phyloP scores from a whole-genome alignment of 257 asterid species.

The Catharanthus roseus region DNA sequence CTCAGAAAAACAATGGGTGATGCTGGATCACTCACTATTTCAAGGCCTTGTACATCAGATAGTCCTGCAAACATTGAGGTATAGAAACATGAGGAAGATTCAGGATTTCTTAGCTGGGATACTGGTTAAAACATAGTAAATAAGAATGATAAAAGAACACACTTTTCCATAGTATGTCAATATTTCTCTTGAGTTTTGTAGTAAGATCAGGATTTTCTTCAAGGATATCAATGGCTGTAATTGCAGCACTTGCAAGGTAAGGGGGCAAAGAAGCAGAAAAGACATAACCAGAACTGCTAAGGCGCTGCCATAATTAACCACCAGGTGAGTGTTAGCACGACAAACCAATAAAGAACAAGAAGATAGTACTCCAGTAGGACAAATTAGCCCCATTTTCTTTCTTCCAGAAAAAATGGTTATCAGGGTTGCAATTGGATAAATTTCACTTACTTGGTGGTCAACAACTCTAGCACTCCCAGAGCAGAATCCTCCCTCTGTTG shows the following conservation, averaged over 20 bases:
- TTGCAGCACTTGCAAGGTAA: constrained; percentile 88
- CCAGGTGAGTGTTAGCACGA: background rate
- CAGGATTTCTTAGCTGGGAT: background rate
- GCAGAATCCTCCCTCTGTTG: constrained; percentile 98
- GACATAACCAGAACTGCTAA: constrained; percentile 86
- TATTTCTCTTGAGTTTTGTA: constrained; percentile 55
- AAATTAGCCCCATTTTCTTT: background rate
- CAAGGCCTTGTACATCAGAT: constrained; percentile 50
- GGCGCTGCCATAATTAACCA: constrained; percentile 56
- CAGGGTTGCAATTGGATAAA: constrained; percentile 13
- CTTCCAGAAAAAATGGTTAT: background rate
- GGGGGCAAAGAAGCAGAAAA: constrained; percentile 98
- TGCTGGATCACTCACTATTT: constrained; percentile 53
- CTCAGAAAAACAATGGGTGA: constrained; percentile 68
- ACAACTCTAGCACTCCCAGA: constrained; percentile 87
- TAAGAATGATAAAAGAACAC: background rate
- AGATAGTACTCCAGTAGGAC: background rate
- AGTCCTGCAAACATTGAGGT: constrained; percentile 42
- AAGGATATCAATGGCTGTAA: constrained; percentile 73
- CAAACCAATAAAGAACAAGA: background rate
- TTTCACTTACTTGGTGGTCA: constrained; percentile 75
- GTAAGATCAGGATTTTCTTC: constrained; percentile 68
- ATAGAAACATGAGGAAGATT: background rate
- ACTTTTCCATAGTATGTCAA: constrained; percentile 52
- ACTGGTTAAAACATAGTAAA: background rate